phyloP scores from a whole-genome alignment of 805 yeast genomes.

The Wilhelminamyces savonicus region DNA sequence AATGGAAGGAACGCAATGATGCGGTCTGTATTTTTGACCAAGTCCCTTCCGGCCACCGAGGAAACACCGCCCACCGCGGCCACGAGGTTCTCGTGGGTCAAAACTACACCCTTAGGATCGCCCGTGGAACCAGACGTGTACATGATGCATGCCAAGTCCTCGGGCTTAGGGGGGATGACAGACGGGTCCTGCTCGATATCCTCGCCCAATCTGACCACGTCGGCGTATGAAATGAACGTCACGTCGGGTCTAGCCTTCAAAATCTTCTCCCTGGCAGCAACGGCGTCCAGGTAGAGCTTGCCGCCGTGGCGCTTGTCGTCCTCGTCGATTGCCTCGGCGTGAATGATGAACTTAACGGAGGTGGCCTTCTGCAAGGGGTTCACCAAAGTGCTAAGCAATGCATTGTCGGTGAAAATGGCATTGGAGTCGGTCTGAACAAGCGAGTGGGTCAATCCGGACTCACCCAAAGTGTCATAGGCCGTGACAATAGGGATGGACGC shows the following conservation, averaged over 20 bases:
- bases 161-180: conserved; percentile 44
- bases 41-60: conserved; percentile 47
- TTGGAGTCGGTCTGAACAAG: conserved; percentile 72
- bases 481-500: conserved; percentile 86
- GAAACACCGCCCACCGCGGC: conserved; percentile 86
- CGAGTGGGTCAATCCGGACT: conserved; percentile 80
- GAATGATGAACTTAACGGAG: conserved; percentile 62
- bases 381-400: conserved; percentile 57
- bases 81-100: conserved; percentile 60
- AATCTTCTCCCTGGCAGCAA: conserved; percentile 52
- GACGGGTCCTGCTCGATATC: conserved; percentile 35
- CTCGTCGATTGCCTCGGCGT: conserved; percentile 54
- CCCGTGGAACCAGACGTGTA: conserved; percentile 87
- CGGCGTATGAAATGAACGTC: conserved; percentile 56
- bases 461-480: conserved; percentile 94
- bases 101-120: conserved; percentile 76
- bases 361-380: conserved; percentile 65
- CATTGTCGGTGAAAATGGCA: conserved; percentile 81
- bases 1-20: conserved; percentile 86
- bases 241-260: conserved; percentile 71
- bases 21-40: conserved; percentile 55
- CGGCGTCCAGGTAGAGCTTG: conserved; percentile 50
- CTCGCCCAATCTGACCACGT: conserved; percentile 59
- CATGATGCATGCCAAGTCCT: conserved; percentile 70
- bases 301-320: conserved; percentile 63